Evolutionary conservation across 176 grass and related monocot species (phyloP).

Genomic region (Hordeum vulgare): DNA sequence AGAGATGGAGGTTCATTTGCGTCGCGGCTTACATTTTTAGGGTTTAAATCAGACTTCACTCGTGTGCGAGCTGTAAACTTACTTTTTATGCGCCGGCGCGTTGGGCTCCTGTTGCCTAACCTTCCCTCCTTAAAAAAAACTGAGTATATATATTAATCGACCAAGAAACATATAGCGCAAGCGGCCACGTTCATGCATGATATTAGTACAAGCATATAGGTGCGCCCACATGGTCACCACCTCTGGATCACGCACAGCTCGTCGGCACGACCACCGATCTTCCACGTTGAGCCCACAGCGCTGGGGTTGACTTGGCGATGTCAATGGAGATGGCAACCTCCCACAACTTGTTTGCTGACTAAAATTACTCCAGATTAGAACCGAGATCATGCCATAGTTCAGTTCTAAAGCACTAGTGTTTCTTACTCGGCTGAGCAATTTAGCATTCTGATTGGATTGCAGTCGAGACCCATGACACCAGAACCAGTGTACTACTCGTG

Average conservation of each 20-base stretch:
- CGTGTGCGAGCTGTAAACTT: too few relatives aligned
- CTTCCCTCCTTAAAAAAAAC: neutral
- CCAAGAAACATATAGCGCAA: neutral
- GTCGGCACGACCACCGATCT: neutral
- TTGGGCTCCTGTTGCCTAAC: too few relatives aligned
- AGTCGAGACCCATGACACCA: neutral
- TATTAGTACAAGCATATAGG: too few relatives aligned
- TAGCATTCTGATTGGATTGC: too few relatives aligned
- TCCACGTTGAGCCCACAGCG: neutral
- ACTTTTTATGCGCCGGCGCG: too few relatives aligned
- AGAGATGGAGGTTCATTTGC: too few relatives aligned
- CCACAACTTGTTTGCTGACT: neutral
- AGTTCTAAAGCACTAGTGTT: neutral
- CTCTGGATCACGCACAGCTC: neutral
- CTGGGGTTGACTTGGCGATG: neutral
- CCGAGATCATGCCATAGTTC: neutral
- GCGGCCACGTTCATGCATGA: neutral
- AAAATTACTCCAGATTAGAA: neutral
- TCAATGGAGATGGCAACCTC: neutral
- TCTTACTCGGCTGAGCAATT: neutral
- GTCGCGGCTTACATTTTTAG: too few relatives aligned
- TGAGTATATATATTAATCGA: neutral
- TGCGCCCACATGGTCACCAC: neutral
- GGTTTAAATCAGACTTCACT: too few relatives aligned
- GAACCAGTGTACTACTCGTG: neutral